These are phyloP conservation scores for Monilinia laxa DNA, from an alignment of 2,329 filamentous ascomycete genomes.

Conservation along the genomic window DNA sequence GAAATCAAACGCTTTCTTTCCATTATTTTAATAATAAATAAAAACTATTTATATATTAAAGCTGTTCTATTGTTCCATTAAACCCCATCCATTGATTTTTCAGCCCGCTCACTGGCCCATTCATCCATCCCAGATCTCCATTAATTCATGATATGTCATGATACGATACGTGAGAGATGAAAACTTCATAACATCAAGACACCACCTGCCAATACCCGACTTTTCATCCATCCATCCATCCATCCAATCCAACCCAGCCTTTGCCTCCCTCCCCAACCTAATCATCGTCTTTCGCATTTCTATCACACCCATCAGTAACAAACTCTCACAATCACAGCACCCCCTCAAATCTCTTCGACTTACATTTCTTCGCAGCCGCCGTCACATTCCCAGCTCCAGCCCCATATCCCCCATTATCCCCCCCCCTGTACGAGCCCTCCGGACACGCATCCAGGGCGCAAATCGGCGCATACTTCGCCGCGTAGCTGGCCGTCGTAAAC, in stretches of 20 bases:
- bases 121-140: neutral
- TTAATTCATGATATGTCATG: neutral
- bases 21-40: too few relatives aligned
- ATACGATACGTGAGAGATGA: too few relatives aligned
- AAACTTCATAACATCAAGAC: too few relatives aligned
- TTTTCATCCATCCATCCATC: too few relatives aligned
- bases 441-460: slow-evolving; percentile 15
- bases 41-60: too few relatives aligned
- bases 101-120: too few relatives aligned
- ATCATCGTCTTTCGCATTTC: neutral
- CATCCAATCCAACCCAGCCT: too few relatives aligned
- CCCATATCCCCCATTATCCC: slow-evolving; percentile 17
- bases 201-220: too few relatives aligned
- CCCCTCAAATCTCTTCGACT: neutral
- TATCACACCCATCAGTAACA: neutral
- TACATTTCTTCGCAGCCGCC: neutral
- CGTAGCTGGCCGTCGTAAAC: neutral
- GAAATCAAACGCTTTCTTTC: too few relatives aligned
- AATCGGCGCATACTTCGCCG: neutral
- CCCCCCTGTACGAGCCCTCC: neutral
- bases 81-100: neutral
- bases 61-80: too few relatives aligned
- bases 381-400: neutral
- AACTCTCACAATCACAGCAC: too few relatives aligned
- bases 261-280: too few relatives aligned